Evolutionary conservation across 1,139 yeast species (phyloP).

Genomic region (Protomyces inouyei): DNA sequence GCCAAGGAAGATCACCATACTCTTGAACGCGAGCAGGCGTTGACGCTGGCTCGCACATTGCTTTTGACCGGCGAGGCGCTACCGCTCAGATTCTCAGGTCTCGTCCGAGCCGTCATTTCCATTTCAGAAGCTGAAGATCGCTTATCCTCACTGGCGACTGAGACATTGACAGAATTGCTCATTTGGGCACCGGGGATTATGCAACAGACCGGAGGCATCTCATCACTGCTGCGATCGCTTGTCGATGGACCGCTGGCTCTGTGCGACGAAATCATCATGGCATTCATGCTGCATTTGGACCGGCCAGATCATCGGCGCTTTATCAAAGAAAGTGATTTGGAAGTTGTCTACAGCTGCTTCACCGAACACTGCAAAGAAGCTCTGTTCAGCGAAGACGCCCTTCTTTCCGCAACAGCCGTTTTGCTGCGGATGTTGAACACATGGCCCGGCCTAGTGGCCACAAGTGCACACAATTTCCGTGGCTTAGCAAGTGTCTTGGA

Average conservation of each 20-base stretch:
- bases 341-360: slow-evolving; percentile 60
- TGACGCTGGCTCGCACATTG: slow-evolving; percentile 63
- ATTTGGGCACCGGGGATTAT: slow-evolving; percentile 58
- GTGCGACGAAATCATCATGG: slow-evolving; percentile 52
- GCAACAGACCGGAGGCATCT: slow-evolving; percentile 58
- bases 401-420: slow-evolving; percentile 60
- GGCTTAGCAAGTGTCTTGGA: slow-evolving; percentile 57
- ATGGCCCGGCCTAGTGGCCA: slow-evolving; percentile 72
- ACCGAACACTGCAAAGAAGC: slow-evolving; percentile 49
- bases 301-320: slow-evolving; percentile 55
- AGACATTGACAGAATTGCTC: slow-evolving; percentile 67
- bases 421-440: slow-evolving; percentile 60
- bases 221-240: slow-evolving; percentile 53
- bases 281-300: slow-evolving; percentile 59
- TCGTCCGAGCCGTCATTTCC: slow-evolving; percentile 66
- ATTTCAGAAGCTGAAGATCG: slow-evolving; percentile 62
- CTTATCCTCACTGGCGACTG: slow-evolving; percentile 53
- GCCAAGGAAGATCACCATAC: slow-evolving; percentile 52
- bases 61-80: slow-evolving; percentile 54
- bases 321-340: slow-evolving; percentile 60
- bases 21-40: slow-evolving; percentile 72
- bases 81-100: slow-evolving; percentile 56
- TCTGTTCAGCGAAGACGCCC: slow-evolving; percentile 49
- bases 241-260: slow-evolving; percentile 55
- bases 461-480: slow-evolving; percentile 55